Percentiles rank a stretch among this genome's conserved stretches.
Conservation (phyloP, 2,329 filamentous ascomycete genomes). For the Exophiala mesophila region DNA sequence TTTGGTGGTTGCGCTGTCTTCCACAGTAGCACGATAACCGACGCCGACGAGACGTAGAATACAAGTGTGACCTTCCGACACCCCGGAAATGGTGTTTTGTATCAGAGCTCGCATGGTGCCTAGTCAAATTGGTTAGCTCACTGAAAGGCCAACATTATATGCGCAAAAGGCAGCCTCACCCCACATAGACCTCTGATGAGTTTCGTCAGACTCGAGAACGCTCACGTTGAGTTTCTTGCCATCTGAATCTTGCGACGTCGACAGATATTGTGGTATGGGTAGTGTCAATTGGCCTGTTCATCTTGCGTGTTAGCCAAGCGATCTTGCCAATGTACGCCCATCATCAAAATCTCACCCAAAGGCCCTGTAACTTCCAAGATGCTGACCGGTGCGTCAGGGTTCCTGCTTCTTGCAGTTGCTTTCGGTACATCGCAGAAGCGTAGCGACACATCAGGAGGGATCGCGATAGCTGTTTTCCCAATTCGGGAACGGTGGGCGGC, state of each 20-base stretch:
- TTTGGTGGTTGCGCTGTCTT: constrained; percentile 63
- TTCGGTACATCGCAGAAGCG: constrained; percentile 59
- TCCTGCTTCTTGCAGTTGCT: constrained; percentile 55
- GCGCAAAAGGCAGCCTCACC: constrained; percentile 52
- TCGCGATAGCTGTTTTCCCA: constrained; percentile 70
- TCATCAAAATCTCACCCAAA: constrained; percentile 52
- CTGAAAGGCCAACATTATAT: not conserved
- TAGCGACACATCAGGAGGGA: constrained; percentile 80
- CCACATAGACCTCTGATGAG: constrained; percentile 92
- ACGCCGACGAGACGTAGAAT: constrained; percentile 91
- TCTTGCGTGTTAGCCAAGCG: constrained; percentile 21
- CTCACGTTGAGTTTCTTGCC: constrained; percentile 61
- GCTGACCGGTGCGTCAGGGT: constrained; percentile 58
- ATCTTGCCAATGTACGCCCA: not conserved
- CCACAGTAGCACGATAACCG: constrained; percentile 85
- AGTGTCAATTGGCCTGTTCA: constrained; percentile 66
- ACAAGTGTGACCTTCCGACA: constrained; percentile 92
- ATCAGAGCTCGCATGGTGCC: constrained; percentile 87
- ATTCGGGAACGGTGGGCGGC: constrained; percentile 70
- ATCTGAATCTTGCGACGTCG: constrained; percentile 61
- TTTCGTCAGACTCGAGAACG: constrained; percentile 62
- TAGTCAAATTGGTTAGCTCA: constrained; percentile 35
- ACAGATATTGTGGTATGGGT: constrained; percentile 73
- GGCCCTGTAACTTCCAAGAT: constrained; percentile 73
- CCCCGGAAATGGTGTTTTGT: constrained; percentile 84